These are phyloP conservation scores for Pulchroboletus neoregius DNA, from an alignment of 1,284 basidiomycete genomes.

Conservation along the genomic window DNA sequence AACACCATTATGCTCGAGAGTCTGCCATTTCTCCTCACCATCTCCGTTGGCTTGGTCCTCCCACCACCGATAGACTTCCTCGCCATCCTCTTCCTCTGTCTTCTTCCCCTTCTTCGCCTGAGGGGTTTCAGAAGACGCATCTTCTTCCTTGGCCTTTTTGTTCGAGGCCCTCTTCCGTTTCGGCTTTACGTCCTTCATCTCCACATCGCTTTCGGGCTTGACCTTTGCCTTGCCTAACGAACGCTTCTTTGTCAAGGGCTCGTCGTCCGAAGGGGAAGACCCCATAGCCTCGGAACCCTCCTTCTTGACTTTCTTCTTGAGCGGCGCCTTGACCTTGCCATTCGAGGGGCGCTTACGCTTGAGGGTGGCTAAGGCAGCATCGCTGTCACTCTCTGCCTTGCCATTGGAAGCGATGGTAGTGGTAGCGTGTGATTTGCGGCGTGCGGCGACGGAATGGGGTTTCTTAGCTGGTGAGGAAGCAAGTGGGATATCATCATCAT, in stretches of 20 bases:
- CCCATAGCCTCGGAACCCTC: slow-evolving; percentile 40
- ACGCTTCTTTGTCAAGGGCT: slow-evolving; percentile 42
- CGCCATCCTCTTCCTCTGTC: slow-evolving; percentile 57
- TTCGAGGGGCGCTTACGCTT: slow-evolving; percentile 40
- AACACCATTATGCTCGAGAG: slow-evolving; percentile 91
- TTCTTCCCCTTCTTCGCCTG: slow-evolving; percentile 46
- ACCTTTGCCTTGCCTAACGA: slow-evolving; percentile 48
- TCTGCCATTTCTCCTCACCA: slow-evolving; percentile 85
- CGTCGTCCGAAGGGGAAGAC: slow-evolving; percentile 41
- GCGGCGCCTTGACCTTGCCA: slow-evolving; percentile 44
- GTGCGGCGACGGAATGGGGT: slow-evolving; percentile 38
- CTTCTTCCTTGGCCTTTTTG: slow-evolving; percentile 39
- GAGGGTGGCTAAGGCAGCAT: slow-evolving; percentile 33
- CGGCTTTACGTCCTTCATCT: slow-evolving; percentile 43
- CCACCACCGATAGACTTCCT: slow-evolving; percentile 84
- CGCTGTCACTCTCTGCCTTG: slow-evolving; percentile 38
- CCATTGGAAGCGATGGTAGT: slow-evolving; percentile 36
- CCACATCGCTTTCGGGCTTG: slow-evolving; percentile 52
- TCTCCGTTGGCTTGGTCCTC: slow-evolving; percentile 67
- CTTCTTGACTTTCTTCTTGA: slow-evolving; percentile 67
- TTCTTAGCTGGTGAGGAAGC: slow-evolving; percentile 66
- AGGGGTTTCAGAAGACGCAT: slow-evolving; percentile 24
- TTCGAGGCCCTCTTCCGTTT: slow-evolving; percentile 41
- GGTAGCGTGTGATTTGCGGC: slow-evolving; percentile 40
- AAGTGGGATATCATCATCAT: slow-evolving; percentile 69